phyloP scores from a whole-genome alignment of 2,329 filamentous ascomycete species.

The Sclerotinia borealis region DNA sequence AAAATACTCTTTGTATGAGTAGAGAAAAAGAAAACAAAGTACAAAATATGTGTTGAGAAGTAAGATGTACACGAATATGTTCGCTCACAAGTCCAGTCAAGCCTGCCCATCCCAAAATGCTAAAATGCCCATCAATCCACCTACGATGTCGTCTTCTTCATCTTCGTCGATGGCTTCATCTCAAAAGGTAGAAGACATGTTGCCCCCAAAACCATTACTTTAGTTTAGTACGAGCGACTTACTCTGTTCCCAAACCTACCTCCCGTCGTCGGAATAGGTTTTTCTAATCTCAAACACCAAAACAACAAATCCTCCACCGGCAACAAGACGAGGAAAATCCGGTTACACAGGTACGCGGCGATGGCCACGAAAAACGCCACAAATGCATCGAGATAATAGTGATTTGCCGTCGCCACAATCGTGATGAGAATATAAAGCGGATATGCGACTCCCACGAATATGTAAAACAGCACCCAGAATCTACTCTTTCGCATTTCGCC shows the following conservation, averaged over 20 bases:
- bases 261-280: conserved; percentile 45
- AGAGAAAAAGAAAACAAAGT: neutral
- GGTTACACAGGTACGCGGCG: conserved; percentile 42
- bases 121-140: neutral
- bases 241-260: conserved; percentile 25
- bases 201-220: neutral
- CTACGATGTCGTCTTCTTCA: neutral
- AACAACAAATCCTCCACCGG: conserved; percentile 45
- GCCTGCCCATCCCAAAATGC: neutral
- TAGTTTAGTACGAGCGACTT: neutral
- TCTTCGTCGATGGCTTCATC: neutral
- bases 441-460: conserved; percentile 39
- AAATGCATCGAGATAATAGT: conserved; percentile 47
- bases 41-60: neutral
- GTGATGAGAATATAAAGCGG: conserved; percentile 42
- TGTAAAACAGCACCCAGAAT: conserved; percentile 40
- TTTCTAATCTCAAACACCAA: conserved; percentile 42
- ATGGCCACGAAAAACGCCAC: conserved; percentile 42
- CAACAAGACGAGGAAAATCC: conserved; percentile 43
- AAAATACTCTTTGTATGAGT: neutral
- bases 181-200: neutral
- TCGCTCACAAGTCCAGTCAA: neutral
- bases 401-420: conserved; percentile 50
- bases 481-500: conserved; percentile 38
- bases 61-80: neutral